Conservation (phyloP, 257 asterid genomes). For the Nicotiana obtusifolia region DNA sequence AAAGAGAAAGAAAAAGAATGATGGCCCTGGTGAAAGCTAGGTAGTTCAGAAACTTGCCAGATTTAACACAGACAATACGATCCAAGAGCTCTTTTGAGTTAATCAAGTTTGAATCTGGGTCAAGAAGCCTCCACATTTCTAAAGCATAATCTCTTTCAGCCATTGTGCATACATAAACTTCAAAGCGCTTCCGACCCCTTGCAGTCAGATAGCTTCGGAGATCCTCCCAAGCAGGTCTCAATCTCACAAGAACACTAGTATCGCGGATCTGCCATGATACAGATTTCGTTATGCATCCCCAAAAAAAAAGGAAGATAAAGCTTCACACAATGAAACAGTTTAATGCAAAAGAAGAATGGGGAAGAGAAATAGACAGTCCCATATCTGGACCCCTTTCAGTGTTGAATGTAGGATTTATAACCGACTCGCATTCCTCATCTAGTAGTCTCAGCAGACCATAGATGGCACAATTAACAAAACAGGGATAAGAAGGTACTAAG, state of each 20-base stretch:
- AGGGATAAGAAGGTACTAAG: neutral
- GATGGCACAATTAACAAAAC: neutral
- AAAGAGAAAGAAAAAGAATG: neutral
- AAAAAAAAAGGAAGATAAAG: neutral
- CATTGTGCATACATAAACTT: slow-evolving; percentile 98
- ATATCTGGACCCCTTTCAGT: neutral
- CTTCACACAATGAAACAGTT: neutral
- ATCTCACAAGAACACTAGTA: slow-evolving; percentile 96
- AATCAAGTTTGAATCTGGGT: slow-evolving; percentile 88
- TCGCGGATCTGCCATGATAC: slow-evolving; percentile 66
- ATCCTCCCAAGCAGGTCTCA: slow-evolving; percentile 99
- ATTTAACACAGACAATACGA: slow-evolving; percentile 88
- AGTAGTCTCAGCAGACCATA: neutral
- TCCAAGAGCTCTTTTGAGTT: slow-evolving; percentile 60
- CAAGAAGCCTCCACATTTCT: slow-evolving; percentile 99
- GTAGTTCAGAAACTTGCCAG: slow-evolving; percentile 49
- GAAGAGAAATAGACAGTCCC: neutral
- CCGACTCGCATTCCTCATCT: neutral
- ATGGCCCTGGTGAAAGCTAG: neutral
- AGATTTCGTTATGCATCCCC: neutral
- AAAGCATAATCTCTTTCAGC: slow-evolving; percentile 97
- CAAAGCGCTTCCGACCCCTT: slow-evolving; percentile 92
- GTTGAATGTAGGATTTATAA: neutral
- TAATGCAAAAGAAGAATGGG: neutral
- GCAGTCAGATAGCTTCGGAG: slow-evolving; percentile 93